Percentiles rank a stretch among this genome's conserved stretches.
Evolutionary conservation across 441 rosid species (phyloP).

Genomic region (Kokia cookei): DNA sequence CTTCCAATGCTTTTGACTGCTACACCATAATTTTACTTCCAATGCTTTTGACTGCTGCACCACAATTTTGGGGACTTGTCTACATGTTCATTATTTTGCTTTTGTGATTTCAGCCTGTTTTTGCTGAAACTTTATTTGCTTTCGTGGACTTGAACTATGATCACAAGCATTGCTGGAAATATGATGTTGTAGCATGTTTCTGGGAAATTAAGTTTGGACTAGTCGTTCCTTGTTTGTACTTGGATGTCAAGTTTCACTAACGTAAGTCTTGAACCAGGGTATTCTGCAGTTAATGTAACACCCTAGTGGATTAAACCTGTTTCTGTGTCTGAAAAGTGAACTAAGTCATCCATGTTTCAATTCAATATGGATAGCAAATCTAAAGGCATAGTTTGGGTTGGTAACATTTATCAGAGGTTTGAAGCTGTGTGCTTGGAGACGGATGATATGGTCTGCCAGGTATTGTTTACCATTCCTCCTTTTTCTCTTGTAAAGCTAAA

Average conservation of each 20-base stretch:
- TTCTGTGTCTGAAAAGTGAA: background rate
- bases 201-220: background rate
- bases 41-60: background rate
- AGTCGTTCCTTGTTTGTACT: background rate
- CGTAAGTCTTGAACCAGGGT: background rate
- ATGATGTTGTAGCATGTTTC: background rate
- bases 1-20: background rate
- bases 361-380: constrained; percentile 8
- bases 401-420: constrained; percentile 17
- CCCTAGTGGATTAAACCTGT: background rate
- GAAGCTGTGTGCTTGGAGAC: constrained; percentile 21
- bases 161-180: background rate
- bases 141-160: constrained; percentile 2
- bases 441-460: constrained; percentile 22
- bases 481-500: background rate
- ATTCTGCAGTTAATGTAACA: background rate
- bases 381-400: constrained; percentile 17
- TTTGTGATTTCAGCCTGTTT: background rate
- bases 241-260: background rate
- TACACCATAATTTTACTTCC: background rate
- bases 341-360: background rate
- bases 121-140: background rate
- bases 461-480: background rate
- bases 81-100: background rate
- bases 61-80: background rate